Conservation (phyloP, 176 grass and related monocot genomes). For the Aegilops umbellulata region DNA sequence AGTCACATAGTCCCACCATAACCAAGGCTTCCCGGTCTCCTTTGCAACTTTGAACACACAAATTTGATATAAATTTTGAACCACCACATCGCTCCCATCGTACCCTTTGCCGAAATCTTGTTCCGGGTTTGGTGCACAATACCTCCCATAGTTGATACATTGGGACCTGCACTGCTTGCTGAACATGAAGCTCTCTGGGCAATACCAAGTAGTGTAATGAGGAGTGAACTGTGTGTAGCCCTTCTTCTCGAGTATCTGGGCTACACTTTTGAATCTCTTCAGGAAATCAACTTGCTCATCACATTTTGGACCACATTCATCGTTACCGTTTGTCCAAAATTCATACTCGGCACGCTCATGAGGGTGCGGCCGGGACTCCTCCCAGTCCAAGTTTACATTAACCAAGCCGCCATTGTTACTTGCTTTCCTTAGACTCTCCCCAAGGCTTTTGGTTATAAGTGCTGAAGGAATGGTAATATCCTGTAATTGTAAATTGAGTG, state of each 20-base stretch:
- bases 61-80: constrained; percentile 76
- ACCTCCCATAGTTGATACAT: constrained; percentile 73
- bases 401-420: constrained; percentile 66
- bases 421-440: constrained; percentile 64
- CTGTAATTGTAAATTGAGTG: neutral
- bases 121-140: constrained; percentile 83
- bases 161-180: constrained; percentile 86
- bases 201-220: no score
- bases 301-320: constrained; percentile 88
- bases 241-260: no score
- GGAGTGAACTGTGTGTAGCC: no score
- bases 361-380: constrained; percentile 76
- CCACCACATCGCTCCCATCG: constrained; percentile 86
- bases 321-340: constrained; percentile 83
- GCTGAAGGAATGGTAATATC: constrained; percentile 61
- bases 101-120: constrained; percentile 45
- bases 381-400: constrained; percentile 87
- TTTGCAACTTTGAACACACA: constrained; percentile 72
- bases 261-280: no score
- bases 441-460: constrained; percentile 62
- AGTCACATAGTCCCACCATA: constrained; percentile 95
- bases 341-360: constrained; percentile 81
- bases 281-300: no score
- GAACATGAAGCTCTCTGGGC: constrained; percentile 53
- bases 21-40: constrained; percentile 66